Evolutionary conservation across 129 eudicot genomes (phyloP).

Genomic region (Rutidosis leptorrhynchoides): DNA sequence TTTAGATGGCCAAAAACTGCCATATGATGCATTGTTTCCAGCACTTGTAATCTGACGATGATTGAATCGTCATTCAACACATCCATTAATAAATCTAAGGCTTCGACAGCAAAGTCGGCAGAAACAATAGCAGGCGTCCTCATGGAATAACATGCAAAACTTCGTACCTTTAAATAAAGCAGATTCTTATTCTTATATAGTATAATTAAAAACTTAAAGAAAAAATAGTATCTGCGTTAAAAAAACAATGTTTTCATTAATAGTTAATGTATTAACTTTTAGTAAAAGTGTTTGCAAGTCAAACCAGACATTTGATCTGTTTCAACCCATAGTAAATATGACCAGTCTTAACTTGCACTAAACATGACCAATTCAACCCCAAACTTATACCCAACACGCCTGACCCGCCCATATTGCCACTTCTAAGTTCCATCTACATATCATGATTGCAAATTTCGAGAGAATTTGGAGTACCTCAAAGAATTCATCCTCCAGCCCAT

Average conservation of each 20-base stretch:
- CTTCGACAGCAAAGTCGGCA: conserved; percentile 52
- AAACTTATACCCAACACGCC: background rate
- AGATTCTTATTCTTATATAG: background rate
- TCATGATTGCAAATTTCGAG: background rate
- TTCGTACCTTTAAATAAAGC: conserved; percentile 59
- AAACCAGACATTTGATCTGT: background rate
- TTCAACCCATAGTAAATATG: background rate
- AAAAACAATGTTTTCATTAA: background rate
- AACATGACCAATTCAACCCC: background rate
- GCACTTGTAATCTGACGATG: conserved; percentile 57
- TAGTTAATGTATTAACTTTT: background rate
- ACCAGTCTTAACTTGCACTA: background rate
- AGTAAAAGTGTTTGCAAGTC: background rate
- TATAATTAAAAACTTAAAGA: conserved; percentile 1
- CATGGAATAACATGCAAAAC: conserved; percentile 75
- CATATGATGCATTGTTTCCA: conserved; percentile 72
- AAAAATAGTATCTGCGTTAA: background rate
- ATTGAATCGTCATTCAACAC: conserved; percentile 75
- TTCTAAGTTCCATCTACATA: background rate
- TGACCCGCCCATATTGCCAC: background rate
- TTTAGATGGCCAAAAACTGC: conserved; percentile 46
- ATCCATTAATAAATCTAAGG: conserved; percentile 60
- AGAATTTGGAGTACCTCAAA: conserved; percentile 45
- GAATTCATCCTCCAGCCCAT: conserved; percentile 92
- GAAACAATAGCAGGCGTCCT: conserved; percentile 47